Percentiles rank a stretch among this genome's conserved stretches.
phyloP scores from a whole-genome alignment of 495 filamentous ascomycete genomes.

The Lindgomyces ingoldianus region DNA sequence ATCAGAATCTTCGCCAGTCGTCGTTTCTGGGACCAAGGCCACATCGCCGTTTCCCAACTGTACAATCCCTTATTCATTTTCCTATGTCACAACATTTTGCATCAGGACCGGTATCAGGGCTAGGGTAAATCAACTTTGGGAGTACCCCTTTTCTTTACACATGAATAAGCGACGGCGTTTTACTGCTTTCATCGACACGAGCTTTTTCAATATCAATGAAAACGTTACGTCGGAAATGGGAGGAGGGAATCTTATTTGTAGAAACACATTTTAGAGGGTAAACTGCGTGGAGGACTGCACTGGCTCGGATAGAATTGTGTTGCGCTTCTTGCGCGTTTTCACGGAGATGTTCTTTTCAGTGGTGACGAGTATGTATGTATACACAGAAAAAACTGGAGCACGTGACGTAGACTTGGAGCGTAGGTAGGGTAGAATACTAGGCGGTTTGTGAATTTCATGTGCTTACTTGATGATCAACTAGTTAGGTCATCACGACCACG shows the following conservation, averaged over 20 bases:
- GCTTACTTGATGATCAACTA: no score
- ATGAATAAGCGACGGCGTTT: constrained; percentile 1
- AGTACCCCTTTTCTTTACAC: background rate
- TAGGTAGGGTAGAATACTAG: no score
- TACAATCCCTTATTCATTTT: constrained; percentile 1
- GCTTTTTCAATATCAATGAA: no score
- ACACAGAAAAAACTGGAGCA: background rate
- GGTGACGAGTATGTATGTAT: background rate
- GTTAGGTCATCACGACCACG: no score
- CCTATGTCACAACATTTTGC: background rate
- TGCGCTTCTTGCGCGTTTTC: no score
- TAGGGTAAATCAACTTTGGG: background rate
- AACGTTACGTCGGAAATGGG: no score
- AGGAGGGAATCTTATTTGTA: no score
- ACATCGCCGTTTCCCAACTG: background rate
- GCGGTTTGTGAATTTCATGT: background rate
- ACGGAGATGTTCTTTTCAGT: background rate
- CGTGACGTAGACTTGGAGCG: no score
- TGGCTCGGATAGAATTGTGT: no score
- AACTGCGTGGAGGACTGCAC: no score
- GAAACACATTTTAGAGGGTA: background rate
- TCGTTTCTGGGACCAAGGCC: background rate
- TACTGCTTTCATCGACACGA: no score
- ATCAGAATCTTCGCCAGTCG: no score
- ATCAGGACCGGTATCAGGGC: background rate